A percentile compares a stretch with the other conserved stretches of the same genome.
These are phyloP conservation scores for Didymella segeticola DNA, from an alignment of 2,329 filamentous ascomycete genomes.

Conservation along the genomic window DNA sequence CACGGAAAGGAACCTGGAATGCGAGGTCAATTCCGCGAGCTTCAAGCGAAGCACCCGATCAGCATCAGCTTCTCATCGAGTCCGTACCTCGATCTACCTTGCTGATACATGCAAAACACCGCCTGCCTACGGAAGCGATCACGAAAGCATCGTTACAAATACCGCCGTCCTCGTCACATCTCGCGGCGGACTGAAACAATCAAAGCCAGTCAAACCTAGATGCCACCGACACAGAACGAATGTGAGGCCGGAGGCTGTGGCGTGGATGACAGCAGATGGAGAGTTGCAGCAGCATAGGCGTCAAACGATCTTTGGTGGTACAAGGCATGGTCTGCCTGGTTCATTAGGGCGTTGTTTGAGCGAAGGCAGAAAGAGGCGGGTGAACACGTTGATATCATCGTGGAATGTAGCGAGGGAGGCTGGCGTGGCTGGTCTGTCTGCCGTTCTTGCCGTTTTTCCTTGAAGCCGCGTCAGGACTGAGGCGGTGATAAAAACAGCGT, in stretches of 20 bases:
- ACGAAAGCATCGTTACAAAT: no score
- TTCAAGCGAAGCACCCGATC: no score
- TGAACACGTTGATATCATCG: background rate
- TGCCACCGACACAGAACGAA: no score
- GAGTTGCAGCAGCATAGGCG: background rate
- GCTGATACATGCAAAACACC: background rate
- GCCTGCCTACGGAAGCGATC: no score
- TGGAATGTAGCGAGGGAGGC: background rate
- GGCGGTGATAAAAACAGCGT: slow-evolving; percentile 8
- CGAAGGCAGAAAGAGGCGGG: background rate
- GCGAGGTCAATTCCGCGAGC: background rate
- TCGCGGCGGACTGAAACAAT: background rate
- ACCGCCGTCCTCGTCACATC: background rate
- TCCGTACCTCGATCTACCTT: background rate
- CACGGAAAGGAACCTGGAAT: background rate
- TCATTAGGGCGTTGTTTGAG: background rate
- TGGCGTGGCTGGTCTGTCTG: slow-evolving; percentile 15
- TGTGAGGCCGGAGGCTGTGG: background rate
- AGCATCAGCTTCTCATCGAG: background rate
- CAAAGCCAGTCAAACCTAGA: no score
- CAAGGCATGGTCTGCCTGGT: background rate
- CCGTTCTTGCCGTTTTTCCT: slow-evolving; percentile 23
- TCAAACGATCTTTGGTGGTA: background rate
- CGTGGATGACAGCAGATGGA: background rate
- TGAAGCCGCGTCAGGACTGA: slow-evolving; percentile 22